Evolutionary conservation across 306 rosid species (phyloP), one percentile per base, ranked within the genome.

Genomic region (Hylodesmum podocarpum): DNA sequence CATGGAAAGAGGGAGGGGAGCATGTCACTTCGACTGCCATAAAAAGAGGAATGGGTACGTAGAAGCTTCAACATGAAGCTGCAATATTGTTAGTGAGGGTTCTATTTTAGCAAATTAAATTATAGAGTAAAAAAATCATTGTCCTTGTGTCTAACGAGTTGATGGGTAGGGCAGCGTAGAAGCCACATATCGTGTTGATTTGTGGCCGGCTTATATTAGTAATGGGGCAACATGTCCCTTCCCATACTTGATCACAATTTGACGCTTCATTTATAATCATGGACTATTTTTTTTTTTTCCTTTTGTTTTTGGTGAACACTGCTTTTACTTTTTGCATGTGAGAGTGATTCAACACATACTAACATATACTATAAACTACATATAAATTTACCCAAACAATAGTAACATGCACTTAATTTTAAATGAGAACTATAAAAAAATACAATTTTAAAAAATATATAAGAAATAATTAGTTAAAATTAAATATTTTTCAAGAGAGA

Each of bases 211-310:
- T n/a, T n/a, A n/a, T n/a, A n/a, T n/a, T n/a, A n/a, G n/a, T n/a
- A n/a, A n/a, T 46, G 44, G 22, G 16, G 24, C 67, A 59, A 22
- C 70, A 19, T 36, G 31, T 31, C 46, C 16, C 10, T 10, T 64
- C 2, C 4, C 81, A 70, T 43, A 83, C 87, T 83, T 79, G 39
- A 84, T 39, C 78, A 36, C 43, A 40, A 5, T 75, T 86, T 81
- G 83, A 86, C 69, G 29, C 2, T 55, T 66, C 2, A 47, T 2
- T 34, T 40, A 22, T 64, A 64, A 86, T 76, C 2, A 61, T 61
- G 14, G 40, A 3, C 43, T 7, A 14, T n/a, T 1, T 22, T n/a
- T n/a, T 27, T 9, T 10, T 55, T 10, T 61, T 40, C 41, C 27
- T 55, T 39, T 47, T 5, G 1, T 33, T 33, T 33, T 33, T 33